Conservation (phyloP, 805 yeast genomes). For the Wickerhamiella cacticola region DNA sequence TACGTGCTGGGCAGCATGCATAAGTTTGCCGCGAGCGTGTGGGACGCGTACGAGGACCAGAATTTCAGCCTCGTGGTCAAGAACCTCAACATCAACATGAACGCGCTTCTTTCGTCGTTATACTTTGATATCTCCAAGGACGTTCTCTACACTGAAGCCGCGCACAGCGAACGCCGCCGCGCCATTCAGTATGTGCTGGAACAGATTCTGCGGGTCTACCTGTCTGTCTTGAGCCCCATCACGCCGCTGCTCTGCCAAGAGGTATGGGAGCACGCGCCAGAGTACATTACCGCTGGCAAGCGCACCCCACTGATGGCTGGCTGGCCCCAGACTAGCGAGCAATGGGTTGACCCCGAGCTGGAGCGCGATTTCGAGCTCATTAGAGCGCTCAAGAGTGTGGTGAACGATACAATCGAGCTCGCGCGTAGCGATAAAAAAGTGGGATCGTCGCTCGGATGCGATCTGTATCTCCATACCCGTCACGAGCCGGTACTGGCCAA, state of each 20-base stretch:
- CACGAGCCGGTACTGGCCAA: constrained; percentile 17
- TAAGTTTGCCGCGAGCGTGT: constrained; percentile 34
- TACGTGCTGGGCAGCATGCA: constrained; percentile 47
- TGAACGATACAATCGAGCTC: constrained; percentile 42
- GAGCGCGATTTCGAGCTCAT: constrained; percentile 36
- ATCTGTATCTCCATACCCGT: constrained; percentile 31
- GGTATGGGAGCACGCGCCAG: constrained; percentile 56
- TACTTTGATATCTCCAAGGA: constrained; percentile 86
- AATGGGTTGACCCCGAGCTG: constrained; percentile 29
- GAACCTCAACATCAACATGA: constrained; percentile 57
- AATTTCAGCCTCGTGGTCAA: constrained; percentile 63
- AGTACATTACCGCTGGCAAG: constrained; percentile 21
- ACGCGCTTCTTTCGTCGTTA: constrained; percentile 60
- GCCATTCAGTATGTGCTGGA: constrained; percentile 54
- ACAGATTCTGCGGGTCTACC: constrained; percentile 44
- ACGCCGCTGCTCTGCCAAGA: constrained; percentile 80
- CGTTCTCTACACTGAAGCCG: constrained; percentile 58
- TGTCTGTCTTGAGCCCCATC: constrained; percentile 66
- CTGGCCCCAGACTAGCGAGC: constrained; percentile 32
- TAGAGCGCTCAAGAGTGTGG: constrained; percentile 37
- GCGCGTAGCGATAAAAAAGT: constrained; percentile 41
- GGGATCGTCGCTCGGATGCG: constrained; percentile 46
- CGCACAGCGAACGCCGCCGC: constrained; percentile 39
- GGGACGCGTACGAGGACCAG: constrained; percentile 40
- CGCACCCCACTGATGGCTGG: constrained; percentile 40